Base-by-base conservation (phyloP, 1,139 yeast species). In the Zygosaccharomyces sapae region DNA sequence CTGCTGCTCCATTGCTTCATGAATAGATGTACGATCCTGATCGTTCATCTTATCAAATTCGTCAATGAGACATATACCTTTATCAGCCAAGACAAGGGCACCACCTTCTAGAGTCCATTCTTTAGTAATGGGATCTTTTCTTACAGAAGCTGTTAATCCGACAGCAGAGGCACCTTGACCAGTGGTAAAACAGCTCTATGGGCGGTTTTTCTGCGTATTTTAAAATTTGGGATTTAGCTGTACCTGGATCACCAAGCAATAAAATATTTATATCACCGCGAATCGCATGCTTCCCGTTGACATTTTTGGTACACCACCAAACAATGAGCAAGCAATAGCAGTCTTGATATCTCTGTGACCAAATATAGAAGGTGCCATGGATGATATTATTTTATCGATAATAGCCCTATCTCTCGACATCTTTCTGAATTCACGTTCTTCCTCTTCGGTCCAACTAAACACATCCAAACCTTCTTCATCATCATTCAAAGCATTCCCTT, bases 121-220 rank as follows among this genome's bases (percentile, higher is more conserved):
- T 57, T 85, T 80, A 0, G 99, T 92, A 29, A 92, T 83, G 2
- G 96, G 95, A 67, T 92, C 99, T 59, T 87, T 85, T 57, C 97
- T 79, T 18, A 92, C 99, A 30, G 95, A 84, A 0, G 98, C 99
- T 1, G 99, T 92, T 63, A 92, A 78, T 75, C 99, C 99, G 39
- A 92, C 99, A 1, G 98, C 98, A 48, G 97, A 90, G 1, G 99
- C 98, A 71, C 99, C 99, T 71, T 94, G 98, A 62, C 99, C 99
- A 2, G 98, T 92, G 1, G 98, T 95, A 66, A 90, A 8, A 92
- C 97, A 0, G 99, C 97, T 62, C 98, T 74, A 61, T 85, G 86
- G 4, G 98, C 97, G 0, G 97, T 89, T 65, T 90, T 66, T 92
- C 98, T 33, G 94, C 94, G 65, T 90, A 92, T 65, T 92, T 92